A percentile compares a stretch with the other conserved stretches of the same genome.
Conservation (phyloP, 179 eudicot genomes). For the Kewa caespitosa region DNA sequence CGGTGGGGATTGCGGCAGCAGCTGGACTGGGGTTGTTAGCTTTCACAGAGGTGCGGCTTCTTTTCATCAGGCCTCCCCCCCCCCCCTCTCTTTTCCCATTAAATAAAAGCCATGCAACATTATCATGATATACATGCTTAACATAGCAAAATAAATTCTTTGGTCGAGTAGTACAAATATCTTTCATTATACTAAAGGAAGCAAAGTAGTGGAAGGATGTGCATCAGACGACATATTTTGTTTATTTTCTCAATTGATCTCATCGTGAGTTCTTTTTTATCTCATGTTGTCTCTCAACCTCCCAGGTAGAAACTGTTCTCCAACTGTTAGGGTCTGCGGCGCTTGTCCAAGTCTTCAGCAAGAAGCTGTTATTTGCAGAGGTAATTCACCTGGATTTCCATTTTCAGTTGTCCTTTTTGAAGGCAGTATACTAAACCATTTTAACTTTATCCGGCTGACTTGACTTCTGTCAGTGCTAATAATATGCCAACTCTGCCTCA, state of each 20-base stretch:
- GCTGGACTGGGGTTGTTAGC: constrained; percentile 70
- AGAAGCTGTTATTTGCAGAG: constrained; percentile 89
- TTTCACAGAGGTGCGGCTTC: constrained; percentile 72
- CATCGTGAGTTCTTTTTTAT: constrained; percentile 11
- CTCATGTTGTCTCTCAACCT: not conserved
- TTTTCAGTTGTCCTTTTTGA: not conserved
- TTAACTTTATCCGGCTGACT: not conserved
- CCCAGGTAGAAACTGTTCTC: constrained; percentile 86
- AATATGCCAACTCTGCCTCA: not conserved
- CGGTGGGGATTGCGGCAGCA: constrained; percentile 71
- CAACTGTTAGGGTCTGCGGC: constrained; percentile 89
- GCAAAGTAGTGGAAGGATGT: too few species aligned
- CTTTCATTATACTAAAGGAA: too few species aligned
- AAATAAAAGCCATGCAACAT: too few species aligned
- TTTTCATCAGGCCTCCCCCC: too few species aligned
- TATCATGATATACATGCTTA: too few species aligned
- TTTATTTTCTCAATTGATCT: not conserved
- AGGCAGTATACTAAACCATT: constrained; percentile 1
- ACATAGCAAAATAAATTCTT: too few species aligned
- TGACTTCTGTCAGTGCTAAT: not conserved
- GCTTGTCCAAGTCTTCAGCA: constrained; percentile 72
- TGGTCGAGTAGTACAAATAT: too few species aligned
- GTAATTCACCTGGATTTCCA: constrained; percentile 30
- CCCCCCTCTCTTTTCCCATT: too few species aligned
- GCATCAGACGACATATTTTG: too few species aligned